These are phyloP conservation scores for Talaromyces atroroseus DNA, from an alignment of 2,329 filamentous ascomycete genomes.

Conservation along the genomic window DNA sequence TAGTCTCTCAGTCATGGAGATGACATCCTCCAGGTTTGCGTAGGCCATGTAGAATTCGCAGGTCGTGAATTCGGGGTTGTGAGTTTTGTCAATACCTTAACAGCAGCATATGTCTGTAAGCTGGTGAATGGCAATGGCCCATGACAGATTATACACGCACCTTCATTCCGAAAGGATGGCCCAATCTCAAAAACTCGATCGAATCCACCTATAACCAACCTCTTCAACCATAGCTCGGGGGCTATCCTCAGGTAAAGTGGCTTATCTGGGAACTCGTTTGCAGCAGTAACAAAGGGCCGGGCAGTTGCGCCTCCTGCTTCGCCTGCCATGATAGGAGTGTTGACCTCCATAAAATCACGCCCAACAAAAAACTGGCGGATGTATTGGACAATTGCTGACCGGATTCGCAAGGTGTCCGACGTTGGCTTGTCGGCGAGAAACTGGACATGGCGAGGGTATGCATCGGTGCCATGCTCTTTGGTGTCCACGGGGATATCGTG, in stretches of 20 bases:
- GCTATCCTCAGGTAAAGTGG: conserved; percentile 78
- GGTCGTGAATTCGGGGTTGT: conserved; percentile 96
- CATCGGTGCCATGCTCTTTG: conserved; percentile 64
- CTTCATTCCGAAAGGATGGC: conserved; percentile 87
- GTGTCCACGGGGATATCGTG: conserved; percentile 70
- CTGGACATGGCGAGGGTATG: conserved; percentile 77
- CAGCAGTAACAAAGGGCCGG: conserved; percentile 74
- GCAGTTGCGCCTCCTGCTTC: conserved; percentile 83
- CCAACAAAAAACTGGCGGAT: conserved; percentile 69
- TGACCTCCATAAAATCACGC: conserved; percentile 75
- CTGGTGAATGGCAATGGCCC: neutral
- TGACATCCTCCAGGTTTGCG: conserved; percentile 68
- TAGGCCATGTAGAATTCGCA: conserved; percentile 96
- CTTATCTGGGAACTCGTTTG: conserved; percentile 68
- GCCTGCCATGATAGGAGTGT: conserved; percentile 79
- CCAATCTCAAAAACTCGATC: conserved; percentile 91
- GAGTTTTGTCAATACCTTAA: conserved; percentile 66
- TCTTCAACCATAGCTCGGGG: conserved; percentile 91
- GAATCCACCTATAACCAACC: conserved; percentile 81
- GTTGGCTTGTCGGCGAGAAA: conserved; percentile 68
- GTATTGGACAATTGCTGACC: conserved; percentile 67
- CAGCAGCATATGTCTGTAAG: conserved; percentile 21
- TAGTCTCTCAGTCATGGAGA: conserved; percentile 68
- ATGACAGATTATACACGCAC: conserved; percentile 33
- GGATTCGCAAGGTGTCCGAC: conserved; percentile 65